A percentile compares a stretch with the other conserved stretches of the same genome.
These are phyloP conservation scores for Pueraria montana DNA, from an alignment of 306 rosid species.

Conservation along the genomic window DNA sequence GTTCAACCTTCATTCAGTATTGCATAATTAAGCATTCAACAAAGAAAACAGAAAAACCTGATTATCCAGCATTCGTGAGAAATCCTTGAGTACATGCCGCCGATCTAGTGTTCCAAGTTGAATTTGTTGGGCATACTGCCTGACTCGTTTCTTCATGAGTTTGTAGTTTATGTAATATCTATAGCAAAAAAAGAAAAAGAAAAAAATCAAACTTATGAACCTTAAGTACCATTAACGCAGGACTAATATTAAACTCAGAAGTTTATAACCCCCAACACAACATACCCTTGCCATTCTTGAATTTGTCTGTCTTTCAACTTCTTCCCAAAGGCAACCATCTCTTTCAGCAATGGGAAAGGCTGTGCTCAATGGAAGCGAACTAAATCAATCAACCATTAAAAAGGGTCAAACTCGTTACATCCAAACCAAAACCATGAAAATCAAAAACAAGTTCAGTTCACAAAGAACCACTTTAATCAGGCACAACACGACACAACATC, in stretches of 20 bases:
- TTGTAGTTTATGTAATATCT: conserved; percentile 97
- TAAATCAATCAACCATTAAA: conserved; percentile 25
- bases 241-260: not conserved
- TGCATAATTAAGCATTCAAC: conserved; percentile 18
- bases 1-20: conserved; percentile 17
- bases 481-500: conserved; percentile 39
- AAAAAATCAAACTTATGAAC: conserved; percentile 37
- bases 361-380: conserved; percentile 30
- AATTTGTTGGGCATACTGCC: conserved; percentile 88
- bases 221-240: not conserved
- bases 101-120: conserved; percentile 84
- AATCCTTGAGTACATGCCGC: conserved; percentile 91
- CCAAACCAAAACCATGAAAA: conserved; percentile 14
- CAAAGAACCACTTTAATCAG: not conserved
- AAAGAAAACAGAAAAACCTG: conserved; percentile 65
- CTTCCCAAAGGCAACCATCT: conserved; percentile 99
- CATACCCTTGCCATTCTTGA: conserved; percentile 96
- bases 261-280: not conserved
- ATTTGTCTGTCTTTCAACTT: conserved; percentile 92
- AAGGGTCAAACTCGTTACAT: not conserved
- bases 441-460: conserved; percentile 38
- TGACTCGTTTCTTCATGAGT: conserved; percentile 92
- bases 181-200: conserved; percentile 22
- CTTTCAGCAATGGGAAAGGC: conserved; percentile 52
- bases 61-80: conserved; percentile 93